These are phyloP conservation scores for Fusarium dlaminii DNA, from an alignment of 2,329 filamentous ascomycete genomes.

Conservation along the genomic window DNA sequence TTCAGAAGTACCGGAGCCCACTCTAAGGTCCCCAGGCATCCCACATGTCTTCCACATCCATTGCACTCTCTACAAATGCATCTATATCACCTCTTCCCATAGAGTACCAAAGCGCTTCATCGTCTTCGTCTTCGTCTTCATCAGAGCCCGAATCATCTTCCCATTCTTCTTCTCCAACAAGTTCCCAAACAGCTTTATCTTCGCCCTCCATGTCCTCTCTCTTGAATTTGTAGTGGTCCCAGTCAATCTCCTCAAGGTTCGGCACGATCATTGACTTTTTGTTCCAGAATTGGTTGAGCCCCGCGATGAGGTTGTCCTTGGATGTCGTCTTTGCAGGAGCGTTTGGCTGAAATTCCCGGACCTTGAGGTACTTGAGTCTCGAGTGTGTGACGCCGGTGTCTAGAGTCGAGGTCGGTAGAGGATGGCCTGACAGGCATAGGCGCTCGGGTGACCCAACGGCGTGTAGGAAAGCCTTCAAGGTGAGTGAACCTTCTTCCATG, in stretches of 20 bases:
- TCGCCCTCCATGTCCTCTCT: slow-evolving; percentile 16
- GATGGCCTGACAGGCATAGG: slow-evolving; percentile 6
- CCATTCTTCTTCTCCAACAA: slow-evolving; percentile 24
- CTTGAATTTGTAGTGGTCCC: slow-evolving; percentile 29
- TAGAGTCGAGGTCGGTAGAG: not conserved
- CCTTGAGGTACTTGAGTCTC: slow-evolving; percentile 10
- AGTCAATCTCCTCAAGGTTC: slow-evolving; percentile 21
- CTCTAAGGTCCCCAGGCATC: not conserved
- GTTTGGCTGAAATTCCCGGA: not conserved
- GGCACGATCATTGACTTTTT: not conserved
- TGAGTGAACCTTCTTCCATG: not conserved
- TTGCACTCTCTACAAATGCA: not conserved
- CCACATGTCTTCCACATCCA: not conserved
- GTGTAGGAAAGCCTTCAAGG: slow-evolving; percentile 16
- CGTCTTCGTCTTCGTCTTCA: not conserved
- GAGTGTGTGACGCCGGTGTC: slow-evolving; percentile 4
- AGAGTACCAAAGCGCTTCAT: not conserved
- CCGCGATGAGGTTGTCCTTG: not conserved
- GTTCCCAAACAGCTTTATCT: slow-evolving; percentile 13
- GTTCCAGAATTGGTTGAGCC: slow-evolving; percentile 17
- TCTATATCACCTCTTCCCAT: not conserved
- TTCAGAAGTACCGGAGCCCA: not conserved
- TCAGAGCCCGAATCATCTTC: slow-evolving; percentile 19
- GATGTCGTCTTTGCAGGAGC: not conserved
- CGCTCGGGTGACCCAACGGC: slow-evolving; percentile 19